A percentile compares a stretch with the other conserved stretches of the same genome.
These are phyloP conservation scores for Herpetomonas muscarum DNA, from an alignment of 208 protist genomes.

Conservation along the genomic window DNA sequence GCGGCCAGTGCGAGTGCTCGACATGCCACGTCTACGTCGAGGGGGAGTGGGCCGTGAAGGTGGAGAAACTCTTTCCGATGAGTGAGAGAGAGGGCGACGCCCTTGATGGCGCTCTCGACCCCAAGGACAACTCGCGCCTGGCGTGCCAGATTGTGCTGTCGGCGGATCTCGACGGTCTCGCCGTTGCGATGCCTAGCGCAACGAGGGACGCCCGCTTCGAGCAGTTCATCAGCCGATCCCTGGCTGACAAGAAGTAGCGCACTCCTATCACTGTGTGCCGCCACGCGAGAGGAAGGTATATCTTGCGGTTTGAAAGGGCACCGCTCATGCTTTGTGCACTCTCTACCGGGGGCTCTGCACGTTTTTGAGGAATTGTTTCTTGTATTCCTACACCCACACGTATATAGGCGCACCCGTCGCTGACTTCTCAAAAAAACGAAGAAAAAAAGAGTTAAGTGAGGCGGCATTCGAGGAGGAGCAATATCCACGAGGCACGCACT, in stretches of 20 bases:
- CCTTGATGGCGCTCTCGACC: constrained; percentile 32
- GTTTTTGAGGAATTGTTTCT: no score
- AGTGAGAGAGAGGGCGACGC: constrained; percentile 69
- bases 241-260: not conserved
- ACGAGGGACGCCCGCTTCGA: constrained; percentile 18
- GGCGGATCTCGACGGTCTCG: constrained; percentile 30
- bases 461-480: no score
- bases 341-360: no score
- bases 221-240: not conserved
- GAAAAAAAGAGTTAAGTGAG: no score
- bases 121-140: constrained; percentile 38
- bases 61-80: constrained; percentile 56
- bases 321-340: no score
- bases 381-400: no score
- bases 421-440: no score
- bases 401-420: no score
- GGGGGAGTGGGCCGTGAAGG: constrained; percentile 23
- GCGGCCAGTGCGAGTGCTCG: constrained; percentile 89
- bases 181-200: constrained; percentile 16
- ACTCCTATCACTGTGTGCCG: no score
- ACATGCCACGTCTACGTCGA: constrained; percentile 92
- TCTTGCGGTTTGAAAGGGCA: no score
- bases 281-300: no score
- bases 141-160: constrained; percentile 52
- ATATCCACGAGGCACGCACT: no score